Evolutionary conservation across 1,284 basidiomycete species (phyloP).

Genomic region (Fomes fomentarius): DNA sequence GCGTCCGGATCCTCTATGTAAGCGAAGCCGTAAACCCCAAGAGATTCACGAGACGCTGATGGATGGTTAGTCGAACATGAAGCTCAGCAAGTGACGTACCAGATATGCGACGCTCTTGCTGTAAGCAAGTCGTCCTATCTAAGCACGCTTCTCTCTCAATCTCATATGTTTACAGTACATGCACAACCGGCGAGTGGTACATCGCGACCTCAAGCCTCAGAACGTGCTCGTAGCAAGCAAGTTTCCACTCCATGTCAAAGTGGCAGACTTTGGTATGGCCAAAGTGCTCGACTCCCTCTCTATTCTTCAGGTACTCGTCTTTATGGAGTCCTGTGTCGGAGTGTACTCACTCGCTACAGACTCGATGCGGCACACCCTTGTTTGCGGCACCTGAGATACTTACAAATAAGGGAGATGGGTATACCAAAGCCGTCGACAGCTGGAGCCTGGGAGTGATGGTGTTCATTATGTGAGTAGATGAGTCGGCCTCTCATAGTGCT

Average conservation of each 20-base stretch:
- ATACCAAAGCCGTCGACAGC: constrained; percentile 84
- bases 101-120: constrained; percentile 73
- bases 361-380: constrained; percentile 83
- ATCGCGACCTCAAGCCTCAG: constrained; percentile 94
- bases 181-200: constrained; percentile 74
- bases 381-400: constrained; percentile 90
- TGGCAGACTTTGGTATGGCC: constrained; percentile 93
- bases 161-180: constrained; percentile 56
- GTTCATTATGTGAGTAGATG: constrained; percentile 69
- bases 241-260: constrained; percentile 68
- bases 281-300: constrained; percentile 81
- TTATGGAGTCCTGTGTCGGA: no score
- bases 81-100: constrained; percentile 65
- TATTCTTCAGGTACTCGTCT: constrained; percentile 57
- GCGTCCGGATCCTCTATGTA: constrained; percentile 56
- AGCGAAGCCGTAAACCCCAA: constrained; percentile 30
- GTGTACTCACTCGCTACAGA: constrained; percentile 43
- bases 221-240: constrained; percentile 78
- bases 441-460: constrained; percentile 94
- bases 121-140: constrained; percentile 42
- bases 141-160: background rate
- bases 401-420: constrained; percentile 63
- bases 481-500: no score
- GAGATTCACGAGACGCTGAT: background rate
- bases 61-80: constrained; percentile 61